These are phyloP conservation scores for Ligustrum vulgare DNA, from an alignment of 257 asterid genomes.

Conservation along the genomic window DNA sequence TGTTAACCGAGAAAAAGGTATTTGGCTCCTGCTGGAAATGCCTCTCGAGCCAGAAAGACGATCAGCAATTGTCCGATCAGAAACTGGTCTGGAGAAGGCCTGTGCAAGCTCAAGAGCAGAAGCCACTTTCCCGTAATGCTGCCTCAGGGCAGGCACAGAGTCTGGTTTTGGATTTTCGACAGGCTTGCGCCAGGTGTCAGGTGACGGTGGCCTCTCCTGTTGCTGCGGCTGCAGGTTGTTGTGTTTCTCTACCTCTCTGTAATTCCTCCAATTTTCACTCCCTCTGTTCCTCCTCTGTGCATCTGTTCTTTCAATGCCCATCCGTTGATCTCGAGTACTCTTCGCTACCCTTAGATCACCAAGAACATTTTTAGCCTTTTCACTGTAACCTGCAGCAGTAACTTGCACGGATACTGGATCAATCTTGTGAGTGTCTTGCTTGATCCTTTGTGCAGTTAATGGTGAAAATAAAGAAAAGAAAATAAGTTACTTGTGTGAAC, in stretches of 20 bases:
- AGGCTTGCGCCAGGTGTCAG: slow-evolving; percentile 95
- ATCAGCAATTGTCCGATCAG: slow-evolving; percentile 52
- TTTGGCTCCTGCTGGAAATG: slow-evolving; percentile 50
- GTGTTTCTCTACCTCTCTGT: slow-evolving; percentile 48
- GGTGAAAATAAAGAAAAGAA: slow-evolving; percentile 7
- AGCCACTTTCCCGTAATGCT: slow-evolving; percentile 70
- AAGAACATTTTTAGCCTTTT: slow-evolving; percentile 39
- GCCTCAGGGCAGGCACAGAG: slow-evolving; percentile 38
- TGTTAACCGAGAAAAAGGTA: slow-evolving; percentile 77
- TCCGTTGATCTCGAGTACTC: slow-evolving; percentile 51
- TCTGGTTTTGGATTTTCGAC: slow-evolving; percentile 49
- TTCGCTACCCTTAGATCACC: slow-evolving; percentile 43
- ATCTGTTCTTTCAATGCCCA: slow-evolving; percentile 55
- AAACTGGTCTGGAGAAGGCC: slow-evolving; percentile 75
- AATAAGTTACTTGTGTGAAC: neutral
- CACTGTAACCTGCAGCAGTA: slow-evolving; percentile 39
- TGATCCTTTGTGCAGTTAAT: slow-evolving; percentile 42
- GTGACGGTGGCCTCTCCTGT: slow-evolving; percentile 80
- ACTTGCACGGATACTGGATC: slow-evolving; percentile 35
- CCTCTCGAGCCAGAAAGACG: slow-evolving; percentile 58
- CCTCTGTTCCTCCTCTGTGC: slow-evolving; percentile 59
- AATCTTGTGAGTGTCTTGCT: slow-evolving; percentile 48
- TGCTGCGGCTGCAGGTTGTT: slow-evolving; percentile 35
- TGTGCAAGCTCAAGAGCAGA: slow-evolving; percentile 96
- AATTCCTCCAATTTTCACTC: slow-evolving; percentile 60